Conservation (phyloP, 2,329 filamentous ascomycete species). For the Aspergillus pseudotamarii region DNA sequence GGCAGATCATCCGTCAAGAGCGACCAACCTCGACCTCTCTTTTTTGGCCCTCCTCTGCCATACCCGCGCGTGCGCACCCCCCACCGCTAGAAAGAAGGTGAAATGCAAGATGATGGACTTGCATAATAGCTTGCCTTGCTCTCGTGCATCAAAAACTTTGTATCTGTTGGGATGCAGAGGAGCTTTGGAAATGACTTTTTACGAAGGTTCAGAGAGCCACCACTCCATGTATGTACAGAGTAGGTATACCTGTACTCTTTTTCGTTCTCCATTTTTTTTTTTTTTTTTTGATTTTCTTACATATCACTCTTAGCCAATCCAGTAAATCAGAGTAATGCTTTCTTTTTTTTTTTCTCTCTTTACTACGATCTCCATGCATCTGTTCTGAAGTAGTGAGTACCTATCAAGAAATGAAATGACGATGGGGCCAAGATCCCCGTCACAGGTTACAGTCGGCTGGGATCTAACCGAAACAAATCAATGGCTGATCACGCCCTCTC, state of each 20-base stretch:
- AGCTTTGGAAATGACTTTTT: conserved; percentile 7
- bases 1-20: conserved; percentile 20
- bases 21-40: conserved; percentile 16
- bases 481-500: conserved; percentile 12
- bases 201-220: conserved; percentile 10
- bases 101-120: conserved; percentile 12
- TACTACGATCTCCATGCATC: background rate
- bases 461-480: conserved; percentile 22
- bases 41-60: conserved; percentile 1
- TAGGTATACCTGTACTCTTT: background rate
- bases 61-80: conserved; percentile 7
- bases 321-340: background rate
- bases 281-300: background rate
- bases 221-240: background rate
- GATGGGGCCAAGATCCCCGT: conserved; percentile 13
- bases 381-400: background rate
- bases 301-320: background rate
- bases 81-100: conserved; percentile 6
- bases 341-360: background rate
- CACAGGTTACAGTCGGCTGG: conserved; percentile 16
- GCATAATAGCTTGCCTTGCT: conserved; percentile 9
- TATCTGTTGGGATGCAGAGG: conserved; percentile 3
- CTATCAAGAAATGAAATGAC: background rate
- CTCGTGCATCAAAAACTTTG: conserved; percentile 10
- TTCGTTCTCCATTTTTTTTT: background rate